Conservation (phyloP, 257 asterid species). For the Primulina tabacum region DNA sequence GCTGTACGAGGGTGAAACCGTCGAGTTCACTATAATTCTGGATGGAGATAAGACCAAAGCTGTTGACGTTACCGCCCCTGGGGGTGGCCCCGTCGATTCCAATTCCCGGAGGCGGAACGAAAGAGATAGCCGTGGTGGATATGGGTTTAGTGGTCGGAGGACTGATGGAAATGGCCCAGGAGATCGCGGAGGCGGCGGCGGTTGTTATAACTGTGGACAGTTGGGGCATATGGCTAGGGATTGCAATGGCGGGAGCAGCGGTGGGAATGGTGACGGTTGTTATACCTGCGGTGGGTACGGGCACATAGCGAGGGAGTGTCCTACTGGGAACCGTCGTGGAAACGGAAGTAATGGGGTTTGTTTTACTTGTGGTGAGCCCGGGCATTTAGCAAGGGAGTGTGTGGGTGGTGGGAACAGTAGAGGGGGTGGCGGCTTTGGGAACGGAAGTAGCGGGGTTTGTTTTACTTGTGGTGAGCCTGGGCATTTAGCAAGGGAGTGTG, state of each 20-base stretch:
- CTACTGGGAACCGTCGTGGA: constrained; percentile 8
- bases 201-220: constrained; percentile 43
- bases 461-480: constrained; percentile 62
- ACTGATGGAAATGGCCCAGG: constrained; percentile 32
- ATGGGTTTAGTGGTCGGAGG: constrained; percentile 26
- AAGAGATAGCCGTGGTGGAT: constrained; percentile 25
- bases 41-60: constrained; percentile 68
- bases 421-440: constrained; percentile 27
- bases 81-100: constrained; percentile 47
- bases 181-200: constrained; percentile 47
- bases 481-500: constrained; percentile 61
- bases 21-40: constrained; percentile 54
- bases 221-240: constrained; percentile 49
- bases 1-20: constrained; percentile 71
- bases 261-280: constrained; percentile 35
- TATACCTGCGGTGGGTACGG: constrained; percentile 38
- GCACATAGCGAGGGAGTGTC: constrained; percentile 44
- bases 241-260: constrained; percentile 24
- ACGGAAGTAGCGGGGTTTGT: constrained; percentile 46
- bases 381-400: constrained; percentile 65
- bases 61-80: constrained; percentile 60
- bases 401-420: constrained; percentile 33
- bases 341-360: constrained; percentile 46
- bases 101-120: not conserved
- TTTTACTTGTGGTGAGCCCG: constrained; percentile 57